Evolutionary conservation across 169 alveolate species (phyloP).

Genomic region (Cryptosporidium sp.): DNA sequence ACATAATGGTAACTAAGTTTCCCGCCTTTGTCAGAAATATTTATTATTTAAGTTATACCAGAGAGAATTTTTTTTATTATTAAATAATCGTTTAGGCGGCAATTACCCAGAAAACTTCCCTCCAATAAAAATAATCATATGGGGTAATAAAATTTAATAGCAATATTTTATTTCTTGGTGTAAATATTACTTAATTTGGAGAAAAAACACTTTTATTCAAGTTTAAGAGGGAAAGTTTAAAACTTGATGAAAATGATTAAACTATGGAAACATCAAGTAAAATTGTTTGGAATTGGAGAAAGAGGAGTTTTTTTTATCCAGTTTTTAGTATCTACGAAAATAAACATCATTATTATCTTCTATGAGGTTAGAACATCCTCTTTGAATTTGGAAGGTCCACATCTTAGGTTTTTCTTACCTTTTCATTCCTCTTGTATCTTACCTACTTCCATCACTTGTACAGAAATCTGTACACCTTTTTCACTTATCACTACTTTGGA

Average conservation of each 20-base stretch:
- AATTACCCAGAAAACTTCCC: neutral
- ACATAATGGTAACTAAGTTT: conserved; percentile 32
- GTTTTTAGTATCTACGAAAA: too few relatives aligned
- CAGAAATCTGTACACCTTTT: too few relatives aligned
- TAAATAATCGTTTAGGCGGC: conserved; percentile 9
- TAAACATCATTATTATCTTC: too few relatives aligned
- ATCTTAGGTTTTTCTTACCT: neutral
- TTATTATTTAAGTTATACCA: neutral
- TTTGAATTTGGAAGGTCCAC: neutral
- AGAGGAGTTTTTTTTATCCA: too few relatives aligned
- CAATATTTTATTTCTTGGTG: neutral
- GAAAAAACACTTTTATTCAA: neutral
- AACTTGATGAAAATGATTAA: neutral
- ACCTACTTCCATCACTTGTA: neutral
- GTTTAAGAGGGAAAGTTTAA: neutral
- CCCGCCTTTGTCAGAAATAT: neutral
- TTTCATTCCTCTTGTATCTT: neutral
- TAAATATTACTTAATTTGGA: neutral
- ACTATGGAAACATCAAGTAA: neutral
- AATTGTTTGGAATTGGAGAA: neutral
- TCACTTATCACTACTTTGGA: neutral
- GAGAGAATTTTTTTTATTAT: neutral
- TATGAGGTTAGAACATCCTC: too few relatives aligned
- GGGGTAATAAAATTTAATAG: neutral
- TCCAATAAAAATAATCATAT: neutral